Evolutionary conservation across 164 flowering plant genomes (phyloP).

Genomic region (Chimonanthus salicifolius): DNA sequence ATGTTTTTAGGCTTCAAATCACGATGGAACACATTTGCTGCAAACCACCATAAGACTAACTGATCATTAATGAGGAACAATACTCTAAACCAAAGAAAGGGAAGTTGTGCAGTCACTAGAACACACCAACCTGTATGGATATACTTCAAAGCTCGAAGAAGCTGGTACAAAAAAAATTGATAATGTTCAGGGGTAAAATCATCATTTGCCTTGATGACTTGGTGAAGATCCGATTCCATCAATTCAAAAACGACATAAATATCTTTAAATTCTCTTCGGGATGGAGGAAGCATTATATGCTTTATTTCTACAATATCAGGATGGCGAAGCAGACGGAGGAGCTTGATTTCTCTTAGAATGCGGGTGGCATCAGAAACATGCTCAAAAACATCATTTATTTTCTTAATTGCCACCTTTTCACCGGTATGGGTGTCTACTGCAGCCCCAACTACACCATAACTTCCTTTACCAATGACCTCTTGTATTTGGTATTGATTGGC

Average conservation of each 20-base stretch:
- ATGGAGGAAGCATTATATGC: constrained; percentile 89
- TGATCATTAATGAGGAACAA: neutral
- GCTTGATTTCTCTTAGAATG: constrained; percentile 81
- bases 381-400: constrained; percentile 78
- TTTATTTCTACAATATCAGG: constrained; percentile 81
- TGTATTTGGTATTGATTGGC: constrained; percentile 72
- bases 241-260: constrained; percentile 87
- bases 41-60: constrained; percentile 11
- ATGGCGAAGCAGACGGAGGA: constrained; percentile 70
- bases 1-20: constrained; percentile 91
- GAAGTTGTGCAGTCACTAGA: neutral
- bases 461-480: constrained; percentile 83
- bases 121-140: constrained; percentile 61
- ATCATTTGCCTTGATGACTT: constrained; percentile 82
- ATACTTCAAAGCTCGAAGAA: constrained; percentile 77
- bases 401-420: constrained; percentile 83
- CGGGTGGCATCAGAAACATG: constrained; percentile 93
- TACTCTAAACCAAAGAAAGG: neutral
- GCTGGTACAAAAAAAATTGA: constrained; percentile 83
- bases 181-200: constrained; percentile 78
- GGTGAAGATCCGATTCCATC: constrained; percentile 93
- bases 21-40: constrained; percentile 89
- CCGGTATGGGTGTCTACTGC: constrained; percentile 81
- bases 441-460: constrained; percentile 86
- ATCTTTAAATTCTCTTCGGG: constrained; percentile 75